Evolutionary conservation across 2,329 filamentous ascomycete genomes (phyloP), one percentile per base, ranked within the genome.

Genomic region (Sporothrix euskadiensis): DNA sequence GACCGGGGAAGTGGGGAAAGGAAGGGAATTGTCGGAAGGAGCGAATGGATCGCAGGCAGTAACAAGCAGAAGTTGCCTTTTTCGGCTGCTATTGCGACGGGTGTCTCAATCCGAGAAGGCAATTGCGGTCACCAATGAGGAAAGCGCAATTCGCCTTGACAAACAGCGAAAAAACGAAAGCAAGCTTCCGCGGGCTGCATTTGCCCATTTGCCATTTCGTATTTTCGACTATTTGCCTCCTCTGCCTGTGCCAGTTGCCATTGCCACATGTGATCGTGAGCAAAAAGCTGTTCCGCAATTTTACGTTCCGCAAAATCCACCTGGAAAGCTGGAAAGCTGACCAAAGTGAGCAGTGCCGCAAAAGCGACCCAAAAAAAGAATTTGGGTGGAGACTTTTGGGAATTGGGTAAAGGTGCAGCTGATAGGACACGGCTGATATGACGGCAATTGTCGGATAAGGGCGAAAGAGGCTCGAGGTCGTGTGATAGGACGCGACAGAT

Each of bases 1-100:
- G 69, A 56, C 74, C 63, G 66, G 74, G 74, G 73, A 54, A 63
- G 65, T 72, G 71, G 72, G 66, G 49, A n/a, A 49, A n/a, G 26
- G 1, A 73, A 49, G 71, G 73, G 56, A 74, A 71, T 73, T 75
- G 73, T 74, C 74, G 74, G 74, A 75, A 75, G 54, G 16, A 68
- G 19, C 22, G 61, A 56, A 63, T 66, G 14, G n/a, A 52, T 10
- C 16, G 44, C 44, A 69, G 35, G 30, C 71, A 70, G 16, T 32
- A 65, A 65, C 35, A 69, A 41, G 16, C 35, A 26, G 35, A 49
- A 52, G 69, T 71, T 71, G 69, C 69, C 54, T 61, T 59, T 49
- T 71, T 71, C 32, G 56, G 57, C 57, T 52, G 69, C 69, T 49
- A 35, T 52, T 71, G 57, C 57, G 69, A 63, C 69, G 56, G 54